A percentile compares a stretch with the other conserved stretches of the same genome.
phyloP scores from a whole-genome alignment of 495 filamentous ascomycete species.

The Penicillium cosmopolitanum region DNA sequence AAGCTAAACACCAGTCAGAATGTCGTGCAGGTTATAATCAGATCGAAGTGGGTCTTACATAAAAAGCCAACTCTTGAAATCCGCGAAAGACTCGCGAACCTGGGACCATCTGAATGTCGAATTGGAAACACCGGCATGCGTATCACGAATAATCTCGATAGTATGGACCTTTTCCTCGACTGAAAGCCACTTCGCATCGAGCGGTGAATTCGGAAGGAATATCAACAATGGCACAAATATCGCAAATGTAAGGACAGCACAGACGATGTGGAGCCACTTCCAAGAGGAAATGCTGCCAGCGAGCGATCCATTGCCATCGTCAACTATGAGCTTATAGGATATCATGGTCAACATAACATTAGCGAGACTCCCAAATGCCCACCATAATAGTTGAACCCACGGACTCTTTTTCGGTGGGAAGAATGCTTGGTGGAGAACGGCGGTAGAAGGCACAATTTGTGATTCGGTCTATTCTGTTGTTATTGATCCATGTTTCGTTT shows the following conservation, averaged over 20 bases:
- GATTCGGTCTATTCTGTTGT: slow-evolving; percentile 5
- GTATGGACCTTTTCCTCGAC: slow-evolving; percentile 15
- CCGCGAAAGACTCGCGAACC: slow-evolving; percentile 10
- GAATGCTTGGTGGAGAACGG: slow-evolving; percentile 12
- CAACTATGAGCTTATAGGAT: slow-evolving; percentile 12
- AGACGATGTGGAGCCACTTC: slow-evolving; percentile 17
- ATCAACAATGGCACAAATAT: slow-evolving; percentile 13
- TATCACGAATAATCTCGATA: slow-evolving; percentile 15
- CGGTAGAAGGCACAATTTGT: slow-evolving; percentile 12
- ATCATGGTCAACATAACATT: slow-evolving; percentile 15
- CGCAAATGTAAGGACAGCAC: slow-evolving; percentile 9
- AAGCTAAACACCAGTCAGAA: slow-evolving; percentile 4
- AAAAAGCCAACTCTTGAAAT: slow-evolving; percentile 14
- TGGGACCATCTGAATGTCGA: slow-evolving; percentile 12
- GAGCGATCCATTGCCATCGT: slow-evolving; percentile 5
- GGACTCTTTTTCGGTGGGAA: slow-evolving; percentile 13
- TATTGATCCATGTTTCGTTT: not conserved
- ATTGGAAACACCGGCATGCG: slow-evolving; percentile 8
- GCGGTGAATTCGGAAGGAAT: slow-evolving; percentile 10
- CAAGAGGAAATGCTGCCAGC: slow-evolving; percentile 10
- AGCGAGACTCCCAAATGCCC: slow-evolving; percentile 9
- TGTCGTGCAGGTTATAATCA: not conserved
- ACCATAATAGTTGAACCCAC: slow-evolving; percentile 13
- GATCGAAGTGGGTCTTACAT: slow-evolving; percentile 1
- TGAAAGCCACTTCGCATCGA: slow-evolving; percentile 15